A percentile compares a stretch with the other conserved stretches of the same genome.
Conservation (phyloP, 768 basidiomycete genomes). For the Mycena maculata region DNA sequence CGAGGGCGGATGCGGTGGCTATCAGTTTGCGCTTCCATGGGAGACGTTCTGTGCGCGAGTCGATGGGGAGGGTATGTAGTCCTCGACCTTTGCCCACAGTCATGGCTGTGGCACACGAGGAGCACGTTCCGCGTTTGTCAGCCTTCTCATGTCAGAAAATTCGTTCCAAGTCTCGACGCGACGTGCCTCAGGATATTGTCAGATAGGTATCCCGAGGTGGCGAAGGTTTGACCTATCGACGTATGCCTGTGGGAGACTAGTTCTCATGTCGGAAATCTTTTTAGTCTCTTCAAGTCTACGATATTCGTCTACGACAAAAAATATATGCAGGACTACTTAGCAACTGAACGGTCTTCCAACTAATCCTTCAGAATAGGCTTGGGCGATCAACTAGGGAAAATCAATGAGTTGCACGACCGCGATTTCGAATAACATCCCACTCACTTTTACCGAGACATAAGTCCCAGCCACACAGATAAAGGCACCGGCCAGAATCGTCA, state of each 20-base stretch:
- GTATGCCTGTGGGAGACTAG: no score
- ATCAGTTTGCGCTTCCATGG: slow-evolving; percentile 65
- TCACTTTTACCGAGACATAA: slow-evolving; percentile 63
- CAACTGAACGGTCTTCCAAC: slow-evolving; percentile 63
- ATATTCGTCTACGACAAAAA: not conserved
- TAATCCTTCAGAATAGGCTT: slow-evolving; percentile 54
- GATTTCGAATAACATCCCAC: slow-evolving; percentile 52
- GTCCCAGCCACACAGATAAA: slow-evolving; percentile 67
- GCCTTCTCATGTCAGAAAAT: no score
- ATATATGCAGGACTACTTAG: slow-evolving; percentile 34
- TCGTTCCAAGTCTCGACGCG: not conserved
- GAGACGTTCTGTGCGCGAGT: slow-evolving; percentile 47
- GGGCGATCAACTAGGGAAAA: slow-evolving; percentile 53
- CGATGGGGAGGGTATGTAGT: slow-evolving; percentile 62
- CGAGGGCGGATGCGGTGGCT: slow-evolving; percentile 62
- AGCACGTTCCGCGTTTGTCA: no score
- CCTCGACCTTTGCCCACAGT: slow-evolving; percentile 2
- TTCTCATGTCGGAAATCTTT: no score
- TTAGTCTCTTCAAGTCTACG: no score
- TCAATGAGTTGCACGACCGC: not conserved
- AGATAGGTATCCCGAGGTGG: no score
- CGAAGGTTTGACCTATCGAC: no score
- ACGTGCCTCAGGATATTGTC: no score
- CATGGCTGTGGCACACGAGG: slow-evolving; percentile 12
- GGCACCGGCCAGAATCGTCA: slow-evolving; percentile 59